These are phyloP conservation scores for Podosphaera aphanis DNA, from an alignment of 2,329 filamentous ascomycete species.

Conservation along the genomic window DNA sequence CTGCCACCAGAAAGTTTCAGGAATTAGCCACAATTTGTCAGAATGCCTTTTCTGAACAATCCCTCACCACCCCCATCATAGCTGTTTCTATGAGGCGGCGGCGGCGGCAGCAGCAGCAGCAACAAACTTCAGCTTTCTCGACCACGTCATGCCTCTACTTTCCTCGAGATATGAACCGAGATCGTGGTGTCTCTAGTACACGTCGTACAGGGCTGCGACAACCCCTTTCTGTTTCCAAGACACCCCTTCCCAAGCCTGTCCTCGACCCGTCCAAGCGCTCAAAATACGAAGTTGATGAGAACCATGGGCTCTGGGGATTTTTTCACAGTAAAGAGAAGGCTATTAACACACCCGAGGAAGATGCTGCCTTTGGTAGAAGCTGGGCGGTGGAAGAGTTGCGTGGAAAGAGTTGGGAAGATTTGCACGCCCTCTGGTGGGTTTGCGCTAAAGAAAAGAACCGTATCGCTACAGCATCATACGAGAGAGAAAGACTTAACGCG, in stretches of 20 bases:
- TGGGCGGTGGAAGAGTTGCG: constrained; percentile 76
- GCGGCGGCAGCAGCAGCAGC: neutral
- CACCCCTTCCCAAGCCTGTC: constrained; percentile 50
- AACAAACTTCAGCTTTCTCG: constrained; percentile 15
- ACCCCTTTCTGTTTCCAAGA: constrained; percentile 48
- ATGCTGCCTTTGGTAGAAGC: constrained; percentile 47
- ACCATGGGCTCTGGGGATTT: constrained; percentile 85
- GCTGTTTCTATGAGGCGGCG: neutral
- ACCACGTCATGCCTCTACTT: constrained; percentile 10
- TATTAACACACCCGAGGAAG: constrained; percentile 49
- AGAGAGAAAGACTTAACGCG: constrained; percentile 42
- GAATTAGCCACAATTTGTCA: neutral
- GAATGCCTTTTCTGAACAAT: neutral
- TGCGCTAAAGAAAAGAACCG: constrained; percentile 81
- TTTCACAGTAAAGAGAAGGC: constrained; percentile 49
- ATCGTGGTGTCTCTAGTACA: constrained; percentile 62
- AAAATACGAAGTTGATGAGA: constrained; percentile 31
- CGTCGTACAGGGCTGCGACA: constrained; percentile 53
- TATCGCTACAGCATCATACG: constrained; percentile 51
- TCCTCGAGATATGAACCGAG: constrained; percentile 49
- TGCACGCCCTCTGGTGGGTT: constrained; percentile 84
- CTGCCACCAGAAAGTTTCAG: neutral
- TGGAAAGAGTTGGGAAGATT: constrained; percentile 76
- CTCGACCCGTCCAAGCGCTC: constrained; percentile 31
- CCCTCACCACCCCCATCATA: too few species aligned